Conservation (phyloP, 257 asterid genomes). For the Solanum appendiculatum region DNA sequence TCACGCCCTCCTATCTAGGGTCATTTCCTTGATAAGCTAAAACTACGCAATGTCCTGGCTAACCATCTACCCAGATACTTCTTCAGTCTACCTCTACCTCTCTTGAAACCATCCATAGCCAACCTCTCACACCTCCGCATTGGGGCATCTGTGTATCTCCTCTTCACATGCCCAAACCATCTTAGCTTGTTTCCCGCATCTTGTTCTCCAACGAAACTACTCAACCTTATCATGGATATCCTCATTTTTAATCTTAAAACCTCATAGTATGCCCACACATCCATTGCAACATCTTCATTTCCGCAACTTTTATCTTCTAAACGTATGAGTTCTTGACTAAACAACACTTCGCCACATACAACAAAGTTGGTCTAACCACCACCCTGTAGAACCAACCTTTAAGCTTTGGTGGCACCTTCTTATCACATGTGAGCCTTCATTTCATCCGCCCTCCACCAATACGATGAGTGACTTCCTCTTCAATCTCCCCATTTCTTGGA, state of each 20-base stretch:
- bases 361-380: not conserved
- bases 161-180: not conserved
- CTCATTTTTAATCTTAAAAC: not conserved
- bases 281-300: not conserved
- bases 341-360: not conserved
- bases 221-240: not conserved
- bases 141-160: not conserved
- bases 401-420: not conserved
- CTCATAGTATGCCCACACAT: not conserved
- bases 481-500: not conserved
- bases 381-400: not conserved
- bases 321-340: not conserved
- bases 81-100: not conserved
- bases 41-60: not conserved
- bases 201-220: not conserved
- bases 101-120: not conserved
- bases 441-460: not conserved
- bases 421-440: not conserved
- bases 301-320: not conserved
- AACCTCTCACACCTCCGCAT: not conserved
- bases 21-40: not conserved
- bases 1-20: not conserved
- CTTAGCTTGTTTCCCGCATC: not conserved
- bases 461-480: not conserved
- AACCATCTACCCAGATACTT: not conserved